Evolutionary conservation across 179 eudicot genomes (phyloP), one percentile per base, ranked within the genome.

Genomic region (Gypsophila paniculata): DNA sequence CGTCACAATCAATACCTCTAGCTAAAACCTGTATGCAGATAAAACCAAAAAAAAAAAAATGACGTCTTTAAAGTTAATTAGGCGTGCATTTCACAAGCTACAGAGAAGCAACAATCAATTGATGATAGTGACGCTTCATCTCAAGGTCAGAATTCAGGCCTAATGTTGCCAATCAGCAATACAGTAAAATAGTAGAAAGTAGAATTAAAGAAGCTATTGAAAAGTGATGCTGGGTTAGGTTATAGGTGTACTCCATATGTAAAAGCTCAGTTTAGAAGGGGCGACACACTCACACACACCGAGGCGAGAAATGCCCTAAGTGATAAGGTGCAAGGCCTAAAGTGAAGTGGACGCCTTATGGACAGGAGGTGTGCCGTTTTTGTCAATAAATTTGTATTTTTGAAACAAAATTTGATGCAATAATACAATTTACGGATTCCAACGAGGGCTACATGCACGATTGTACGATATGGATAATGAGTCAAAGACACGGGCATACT

Each of bases 1-100:
- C 78, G 73, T 93, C 98, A 80, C 98, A 93, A 72, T 91, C 98
- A 49, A 93, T 80, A 15, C 98, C 98, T 83, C 84, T 85, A 76
- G 98, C 97, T 79, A 93, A 83, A 75, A 93, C 98, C 98, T 93
- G 88, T n/a, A n/a, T 10, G 77, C 34, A 78, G 32, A 53, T 3
- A 70, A 44, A 82, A n/a, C n/a, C n/a, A 65, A 46, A 54, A 55
- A 71, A 75, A 72, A 77, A 61, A 46, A 62, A 62, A 72, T 65
- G 57, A 74, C 44, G 77, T 77, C 61, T 46, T 64, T 52, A 70
- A 51, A 57, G 65, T 54, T n/a, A n/a, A n/a, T n/a, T n/a, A n/a
- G n/a, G n/a, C n/a, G n/a, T n/a, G n/a, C n/a, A n/a, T n/a, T n/a
- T 29, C 53, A 60, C 29, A 46, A 68, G 22, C 22, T 65, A 25